Conservation (phyloP, 345 rosid species). For the Aquilaria yunnanensis region DNA sequence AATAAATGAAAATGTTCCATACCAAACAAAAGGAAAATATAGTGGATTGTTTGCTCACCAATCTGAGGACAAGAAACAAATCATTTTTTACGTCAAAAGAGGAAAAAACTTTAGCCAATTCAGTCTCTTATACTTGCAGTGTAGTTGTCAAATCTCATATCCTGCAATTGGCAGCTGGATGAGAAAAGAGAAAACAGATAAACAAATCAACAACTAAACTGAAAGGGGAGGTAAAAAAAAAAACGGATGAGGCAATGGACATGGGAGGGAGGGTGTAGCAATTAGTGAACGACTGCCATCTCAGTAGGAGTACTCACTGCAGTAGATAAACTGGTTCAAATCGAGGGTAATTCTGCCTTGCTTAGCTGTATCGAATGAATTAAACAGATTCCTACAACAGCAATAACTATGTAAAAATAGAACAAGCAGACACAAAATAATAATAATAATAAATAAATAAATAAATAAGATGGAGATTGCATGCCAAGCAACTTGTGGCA, state of each 20-base stretch:
- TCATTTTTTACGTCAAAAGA: too few species aligned
- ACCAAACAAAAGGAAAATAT: too few species aligned
- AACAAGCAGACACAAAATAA: neutral
- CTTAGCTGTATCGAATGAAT: constrained; percentile 64
- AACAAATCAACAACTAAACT: neutral
- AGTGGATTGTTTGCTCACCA: too few species aligned
- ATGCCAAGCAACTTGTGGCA: neutral
- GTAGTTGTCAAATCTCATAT: constrained; percentile 29
- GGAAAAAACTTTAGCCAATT: too few species aligned
- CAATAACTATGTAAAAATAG: neutral
- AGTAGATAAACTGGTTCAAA: constrained; percentile 60
- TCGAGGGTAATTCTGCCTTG: constrained; percentile 67
- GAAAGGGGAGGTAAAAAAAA: neutral
- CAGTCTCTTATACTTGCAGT: too few species aligned
- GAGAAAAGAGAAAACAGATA: constrained; percentile 7
- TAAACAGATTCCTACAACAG: constrained; percentile 48
- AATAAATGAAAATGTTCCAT: too few species aligned
- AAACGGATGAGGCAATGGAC: neutral
- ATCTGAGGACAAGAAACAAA: too few species aligned
- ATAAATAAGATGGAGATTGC: neutral
- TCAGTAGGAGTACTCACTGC: constrained; percentile 38
- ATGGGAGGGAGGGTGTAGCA: neutral
- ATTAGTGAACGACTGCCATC: neutral
- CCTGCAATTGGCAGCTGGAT: constrained; percentile 61
- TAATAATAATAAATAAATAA: neutral